Base-by-base conservation (phyloP, 179 eudicot species). In the Drosera spatulata region DNA sequence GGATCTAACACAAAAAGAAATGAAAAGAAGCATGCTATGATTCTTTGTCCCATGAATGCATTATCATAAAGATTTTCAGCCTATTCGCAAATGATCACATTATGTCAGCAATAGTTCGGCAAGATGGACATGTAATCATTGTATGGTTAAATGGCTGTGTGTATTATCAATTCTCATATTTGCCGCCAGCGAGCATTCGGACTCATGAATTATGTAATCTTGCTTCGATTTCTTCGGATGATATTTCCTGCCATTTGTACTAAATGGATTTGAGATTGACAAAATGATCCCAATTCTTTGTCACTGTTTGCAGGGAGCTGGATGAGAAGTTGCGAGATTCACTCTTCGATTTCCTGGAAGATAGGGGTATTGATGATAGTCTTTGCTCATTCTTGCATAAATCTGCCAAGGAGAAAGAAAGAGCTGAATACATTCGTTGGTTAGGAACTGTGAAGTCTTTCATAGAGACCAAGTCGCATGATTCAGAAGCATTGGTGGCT, bases 321-420 rank as follows among this genome's bases (percentile, higher is more conserved):
- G 98, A 91, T 66, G 98, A 85, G 59, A 66, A 79, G 61, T 79
- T 91, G 67, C 98, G 88, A 72, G 52, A 79, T 46, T 80, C 84
- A 3, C 88, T 91, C 10, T 84, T 83, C 49, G 82, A 80, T 11
- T 88, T 69, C 79, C 68, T 91, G 75, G 89, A 85, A 76, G 75
- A 60, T 53, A 88, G 98, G 73, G 95, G 91, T 56, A 78, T 91
- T 63, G 75, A 84, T 68, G 96, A 85, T 58, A 65, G 77, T 37
- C 82, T 91, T 33, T 85, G 84, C 63, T 74, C 22, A 55, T 82
- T 79, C 72, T 73, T 91, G 82, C 91, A 91, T 74, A 67, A 48
- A 6, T 86, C 75, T 66, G 75, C 84, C 74, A 61, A 38, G 68
- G 71, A 71, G 70, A 91, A 91, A 68, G 87, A 82, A 63, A 82